phyloP scores from a whole-genome alignment of 768 basidiomycete species.

The Suillus brevipes region DNA sequence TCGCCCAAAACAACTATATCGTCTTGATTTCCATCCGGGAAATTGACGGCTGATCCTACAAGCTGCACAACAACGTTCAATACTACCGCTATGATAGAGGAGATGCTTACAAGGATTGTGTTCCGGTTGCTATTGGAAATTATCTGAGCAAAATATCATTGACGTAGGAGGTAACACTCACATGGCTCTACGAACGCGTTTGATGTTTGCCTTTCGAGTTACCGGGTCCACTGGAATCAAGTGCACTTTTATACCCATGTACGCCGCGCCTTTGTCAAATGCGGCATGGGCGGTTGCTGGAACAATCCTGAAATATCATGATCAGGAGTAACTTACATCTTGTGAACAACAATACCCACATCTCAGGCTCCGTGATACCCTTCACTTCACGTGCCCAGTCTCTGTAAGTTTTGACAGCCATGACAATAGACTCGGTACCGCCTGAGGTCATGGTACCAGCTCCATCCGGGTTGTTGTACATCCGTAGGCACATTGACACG shows the following conservation, averaged over 20 bases:
- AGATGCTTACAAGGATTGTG: constrained; percentile 71
- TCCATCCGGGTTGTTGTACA: constrained; percentile 84
- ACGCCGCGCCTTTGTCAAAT: constrained; percentile 90
- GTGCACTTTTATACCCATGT: constrained; percentile 89
- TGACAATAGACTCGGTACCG: constrained; percentile 94
- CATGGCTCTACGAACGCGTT: constrained; percentile 84
- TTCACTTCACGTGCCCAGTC: constrained; percentile 88
- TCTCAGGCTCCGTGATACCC: constrained; percentile 90
- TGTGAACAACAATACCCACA: constrained; percentile 49
- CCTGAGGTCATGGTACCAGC: constrained; percentile 94
- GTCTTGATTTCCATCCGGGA: constrained; percentile 85
- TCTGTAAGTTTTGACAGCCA: constrained; percentile 92
- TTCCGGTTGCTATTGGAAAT: constrained; percentile 66
- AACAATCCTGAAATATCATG: constrained; percentile 58
- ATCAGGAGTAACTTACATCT: not conserved
- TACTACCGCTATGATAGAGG: not conserved
- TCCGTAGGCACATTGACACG: constrained; percentile 79
- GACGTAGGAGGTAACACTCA: constrained; percentile 39
- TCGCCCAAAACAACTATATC: constrained; percentile 77
- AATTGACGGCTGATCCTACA: constrained; percentile 84
- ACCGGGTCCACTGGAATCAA: constrained; percentile 75
- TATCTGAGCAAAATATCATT: not conserved
- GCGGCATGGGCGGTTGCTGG: constrained; percentile 89
- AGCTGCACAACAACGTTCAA: constrained; percentile 44
- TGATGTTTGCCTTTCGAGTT: constrained; percentile 79